phyloP scores from a whole-genome alignment of 129 eudicot genomes.

The Centaurea solstitialis region DNA sequence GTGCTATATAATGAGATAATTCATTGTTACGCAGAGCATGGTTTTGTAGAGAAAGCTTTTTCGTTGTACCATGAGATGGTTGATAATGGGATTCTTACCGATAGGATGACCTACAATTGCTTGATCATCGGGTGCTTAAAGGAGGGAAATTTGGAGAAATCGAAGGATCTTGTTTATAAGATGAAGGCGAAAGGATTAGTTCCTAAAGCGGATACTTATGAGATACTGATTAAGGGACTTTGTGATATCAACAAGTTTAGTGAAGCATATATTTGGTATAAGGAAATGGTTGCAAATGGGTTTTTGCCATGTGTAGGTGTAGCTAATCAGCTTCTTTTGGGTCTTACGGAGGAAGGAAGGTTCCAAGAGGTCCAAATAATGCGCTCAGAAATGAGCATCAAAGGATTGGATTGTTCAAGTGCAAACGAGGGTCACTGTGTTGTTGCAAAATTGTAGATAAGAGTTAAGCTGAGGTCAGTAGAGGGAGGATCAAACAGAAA shows the following conservation, averaged over 20 bases:
- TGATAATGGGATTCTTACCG: constrained; percentile 14
- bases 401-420: neutral
- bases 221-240: constrained; percentile 18
- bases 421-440: neutral
- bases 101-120: constrained; percentile 25
- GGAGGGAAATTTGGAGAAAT: constrained; percentile 18
- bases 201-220: constrained; percentile 15
- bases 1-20: constrained; percentile 23
- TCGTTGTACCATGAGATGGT: constrained; percentile 12
- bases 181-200: constrained; percentile 18
- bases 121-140: constrained; percentile 15
- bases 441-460: neutral
- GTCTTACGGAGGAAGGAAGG: constrained; percentile 24
- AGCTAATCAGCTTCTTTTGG: constrained; percentile 15
- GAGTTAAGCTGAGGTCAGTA: neutral
- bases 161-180: constrained; percentile 20
- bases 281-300: constrained; percentile 20
- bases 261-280: constrained; percentile 24
- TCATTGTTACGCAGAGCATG: constrained; percentile 16
- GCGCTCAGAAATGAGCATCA: constrained; percentile 1
- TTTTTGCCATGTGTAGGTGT: constrained; percentile 7
- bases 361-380: constrained; percentile 4
- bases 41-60: neutral
- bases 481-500: too few relatives aligned
- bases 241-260: constrained; percentile 19